phyloP scores from a whole-genome alignment of 805 yeast genomes.

The Starmera caribaea region DNA sequence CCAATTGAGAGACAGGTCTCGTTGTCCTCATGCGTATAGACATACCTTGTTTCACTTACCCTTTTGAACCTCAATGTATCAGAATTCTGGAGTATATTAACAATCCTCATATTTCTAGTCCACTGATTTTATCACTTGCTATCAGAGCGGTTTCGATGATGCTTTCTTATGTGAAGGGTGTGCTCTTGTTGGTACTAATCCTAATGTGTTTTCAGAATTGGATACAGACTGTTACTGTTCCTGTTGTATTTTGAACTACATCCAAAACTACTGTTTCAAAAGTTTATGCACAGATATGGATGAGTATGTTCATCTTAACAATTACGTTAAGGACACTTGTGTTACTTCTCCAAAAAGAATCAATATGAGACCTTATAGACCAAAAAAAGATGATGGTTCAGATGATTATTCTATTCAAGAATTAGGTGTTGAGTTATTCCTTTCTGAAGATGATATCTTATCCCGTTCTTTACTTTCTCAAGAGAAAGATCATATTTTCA shows the following conservation, averaged over 20 bases:
- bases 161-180: slow-evolving; percentile 18
- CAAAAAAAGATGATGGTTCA: not conserved
- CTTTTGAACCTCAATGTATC: not conserved
- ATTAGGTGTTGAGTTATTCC: slow-evolving; percentile 7
- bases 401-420: not conserved
- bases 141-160: slow-evolving; percentile 14
- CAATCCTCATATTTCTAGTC: slow-evolving; percentile 3
- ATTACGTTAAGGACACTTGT: slow-evolving; percentile 7
- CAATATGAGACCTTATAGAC: slow-evolving; percentile 7
- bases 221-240: slow-evolving; percentile 17
- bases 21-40: slow-evolving; percentile 9
- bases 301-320: slow-evolving; percentile 7
- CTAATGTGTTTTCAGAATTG: not conserved
- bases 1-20: slow-evolving; percentile 4
- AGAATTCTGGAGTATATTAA: not conserved
- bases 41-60: slow-evolving; percentile 2
- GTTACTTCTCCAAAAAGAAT: slow-evolving; percentile 7
- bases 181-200: slow-evolving; percentile 8
- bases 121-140: slow-evolving; percentile 10
- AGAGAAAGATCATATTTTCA: slow-evolving; percentile 10
- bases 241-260: slow-evolving; percentile 16
- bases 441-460: slow-evolving; percentile 8
- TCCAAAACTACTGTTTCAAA: slow-evolving; percentile 16
- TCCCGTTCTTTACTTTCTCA: slow-evolving; percentile 12
- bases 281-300: slow-evolving; percentile 11